These are phyloP conservation scores for Cerrena zonata DNA, from an alignment of 1,284 basidiomycete genomes.

Conservation along the genomic window DNA sequence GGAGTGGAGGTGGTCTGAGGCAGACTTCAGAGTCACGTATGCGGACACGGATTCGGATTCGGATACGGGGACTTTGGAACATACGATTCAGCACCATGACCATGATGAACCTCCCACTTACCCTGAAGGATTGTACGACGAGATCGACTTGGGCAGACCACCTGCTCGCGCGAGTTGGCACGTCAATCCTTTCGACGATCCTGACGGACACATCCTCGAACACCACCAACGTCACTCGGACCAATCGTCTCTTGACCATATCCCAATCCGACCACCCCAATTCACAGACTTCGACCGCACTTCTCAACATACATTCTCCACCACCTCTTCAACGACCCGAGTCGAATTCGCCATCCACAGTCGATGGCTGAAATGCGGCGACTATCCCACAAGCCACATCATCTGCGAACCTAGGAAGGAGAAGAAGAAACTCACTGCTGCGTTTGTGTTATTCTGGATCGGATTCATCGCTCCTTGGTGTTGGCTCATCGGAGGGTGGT, in stretches of 20 bases:
- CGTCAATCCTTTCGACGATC: constrained; percentile 7
- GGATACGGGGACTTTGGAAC: neutral
- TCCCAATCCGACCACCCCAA: neutral
- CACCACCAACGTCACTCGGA: neutral
- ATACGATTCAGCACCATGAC: neutral
- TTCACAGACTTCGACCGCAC: neutral
- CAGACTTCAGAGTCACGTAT: neutral
- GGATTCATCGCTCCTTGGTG: constrained; percentile 61
- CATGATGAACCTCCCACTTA: neutral
- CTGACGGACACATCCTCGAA: neutral
- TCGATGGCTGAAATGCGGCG: constrained; percentile 27
- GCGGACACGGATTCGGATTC: neutral
- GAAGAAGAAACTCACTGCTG: constrained; percentile 21
- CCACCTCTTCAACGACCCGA: constrained; percentile 2
- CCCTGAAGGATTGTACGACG: neutral
- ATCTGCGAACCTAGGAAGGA: constrained; percentile 7
- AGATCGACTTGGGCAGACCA: neutral
- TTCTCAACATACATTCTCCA: neutral
- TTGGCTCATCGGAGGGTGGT: constrained; percentile 72
- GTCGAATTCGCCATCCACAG: constrained; percentile 12
- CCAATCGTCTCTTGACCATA: neutral
- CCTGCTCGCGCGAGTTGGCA: neutral
- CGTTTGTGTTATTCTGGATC: constrained; percentile 62
- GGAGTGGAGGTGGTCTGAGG: constrained; percentile 1
- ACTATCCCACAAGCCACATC: constrained; percentile 29